A percentile compares a stretch with the other conserved stretches of the same genome.
phyloP scores from a whole-genome alignment of 2,329 filamentous ascomycete genomes.

The Dothideomycetes sp. region DNA sequence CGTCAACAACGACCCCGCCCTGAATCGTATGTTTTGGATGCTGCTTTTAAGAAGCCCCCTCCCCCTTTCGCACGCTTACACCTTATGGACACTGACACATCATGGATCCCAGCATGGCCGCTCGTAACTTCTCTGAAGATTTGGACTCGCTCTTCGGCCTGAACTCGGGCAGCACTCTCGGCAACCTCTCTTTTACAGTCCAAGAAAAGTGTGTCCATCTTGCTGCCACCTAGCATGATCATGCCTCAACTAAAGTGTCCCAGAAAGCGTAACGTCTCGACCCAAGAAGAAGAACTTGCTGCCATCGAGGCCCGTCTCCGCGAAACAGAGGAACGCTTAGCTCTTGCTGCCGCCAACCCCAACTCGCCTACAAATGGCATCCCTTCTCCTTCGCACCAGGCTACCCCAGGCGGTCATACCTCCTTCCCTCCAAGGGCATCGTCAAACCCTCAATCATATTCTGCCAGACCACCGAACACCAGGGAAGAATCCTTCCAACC shows the following conservation, averaged over 20 bases:
- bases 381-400: constrained; percentile 6
- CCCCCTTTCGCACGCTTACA: no score
- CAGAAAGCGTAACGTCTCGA: constrained; percentile 71
- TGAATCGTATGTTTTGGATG: constrained; percentile 21
- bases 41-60: no score
- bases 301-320: constrained; percentile 74
- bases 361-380: constrained; percentile 1
- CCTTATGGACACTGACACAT: background rate
- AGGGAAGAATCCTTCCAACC: constrained; percentile 10
- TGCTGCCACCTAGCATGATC: no score
- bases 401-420: background rate
- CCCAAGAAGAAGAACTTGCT: constrained; percentile 71
- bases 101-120: constrained; percentile 74
- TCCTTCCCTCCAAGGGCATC: background rate
- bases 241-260: constrained; percentile 11
- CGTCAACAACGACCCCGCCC: constrained; percentile 15
- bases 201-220: constrained; percentile 61
- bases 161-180: constrained; percentile 61
- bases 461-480: constrained; percentile 6
- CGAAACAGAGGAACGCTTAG: constrained; percentile 73
- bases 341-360: constrained; percentile 23
- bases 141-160: constrained; percentile 85
- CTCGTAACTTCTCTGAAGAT: constrained; percentile 75
- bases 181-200: constrained; percentile 64
- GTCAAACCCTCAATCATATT: background rate